Percentiles rank a stretch among this genome's conserved stretches.
phyloP scores from a whole-genome alignment of 208 protist species.

The Trypanosoma mega region DNA sequence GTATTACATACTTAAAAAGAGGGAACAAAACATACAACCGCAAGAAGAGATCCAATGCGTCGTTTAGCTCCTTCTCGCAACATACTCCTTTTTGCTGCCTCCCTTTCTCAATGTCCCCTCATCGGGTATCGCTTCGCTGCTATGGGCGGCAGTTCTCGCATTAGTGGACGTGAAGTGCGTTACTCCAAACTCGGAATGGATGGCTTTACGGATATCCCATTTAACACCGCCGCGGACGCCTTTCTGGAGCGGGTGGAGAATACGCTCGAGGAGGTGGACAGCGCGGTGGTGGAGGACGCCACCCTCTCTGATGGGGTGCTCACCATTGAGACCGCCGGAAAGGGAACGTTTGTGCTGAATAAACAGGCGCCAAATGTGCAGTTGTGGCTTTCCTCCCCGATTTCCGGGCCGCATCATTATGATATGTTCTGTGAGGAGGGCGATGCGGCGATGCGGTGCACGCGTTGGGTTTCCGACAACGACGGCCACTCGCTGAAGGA shows the following conservation, averaged over 20 bases:
- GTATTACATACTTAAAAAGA: too few species aligned
- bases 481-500: slow-evolving; percentile 69
- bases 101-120: too few species aligned
- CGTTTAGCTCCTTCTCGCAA: too few species aligned
- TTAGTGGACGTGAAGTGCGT: slow-evolving; percentile 19
- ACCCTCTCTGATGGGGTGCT: slow-evolving; percentile 71
- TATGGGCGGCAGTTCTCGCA: neutral
- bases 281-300: slow-evolving; percentile 59
- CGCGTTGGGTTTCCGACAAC: slow-evolving; percentile 53
- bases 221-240: slow-evolving; percentile 66
- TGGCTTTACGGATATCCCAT: slow-evolving; percentile 78
- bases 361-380: slow-evolving; percentile 92
- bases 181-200: slow-evolving; percentile 80
- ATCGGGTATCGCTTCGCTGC: neutral
- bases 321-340: slow-evolving; percentile 53
- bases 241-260: slow-evolving; percentile 67
- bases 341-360: slow-evolving; percentile 88
- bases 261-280: slow-evolving; percentile 55
- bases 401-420: slow-evolving; percentile 90
- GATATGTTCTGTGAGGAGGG: slow-evolving; percentile 51
- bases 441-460: neutral
- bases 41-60: too few species aligned
- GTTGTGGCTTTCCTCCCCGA: slow-evolving; percentile 91
- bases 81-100: too few species aligned
- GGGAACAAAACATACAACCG: too few species aligned